phyloP scores from a whole-genome alignment of 805 yeast genomes.

The Helenozyma rhizophorensis region DNA sequence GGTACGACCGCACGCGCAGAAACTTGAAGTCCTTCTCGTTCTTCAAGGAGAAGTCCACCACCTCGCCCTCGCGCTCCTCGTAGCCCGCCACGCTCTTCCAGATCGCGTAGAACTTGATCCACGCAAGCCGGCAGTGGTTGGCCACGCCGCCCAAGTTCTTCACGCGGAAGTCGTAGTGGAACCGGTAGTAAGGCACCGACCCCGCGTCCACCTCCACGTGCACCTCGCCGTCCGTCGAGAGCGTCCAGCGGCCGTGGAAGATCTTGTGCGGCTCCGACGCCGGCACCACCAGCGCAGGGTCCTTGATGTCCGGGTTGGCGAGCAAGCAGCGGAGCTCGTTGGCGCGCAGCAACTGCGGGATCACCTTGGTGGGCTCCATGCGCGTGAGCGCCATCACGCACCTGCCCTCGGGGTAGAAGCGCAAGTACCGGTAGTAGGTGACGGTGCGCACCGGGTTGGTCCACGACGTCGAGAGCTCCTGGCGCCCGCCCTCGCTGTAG shows the following conservation, averaged over 20 bases:
- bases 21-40: conserved; percentile 81
- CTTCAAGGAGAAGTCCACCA: conserved; percentile 46
- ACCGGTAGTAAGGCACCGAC: conserved; percentile 54
- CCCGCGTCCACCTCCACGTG: conserved; percentile 52
- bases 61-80: conserved; percentile 49
- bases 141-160: conserved; percentile 52
- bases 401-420: conserved; percentile 77
- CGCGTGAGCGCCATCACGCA: conserved; percentile 67
- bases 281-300: conserved; percentile 8
- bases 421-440: conserved; percentile 79
- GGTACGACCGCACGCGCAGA: conserved; percentile 52
- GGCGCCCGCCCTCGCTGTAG: conserved; percentile 74
- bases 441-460: conserved; percentile 74
- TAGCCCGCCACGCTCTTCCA: conserved; percentile 35
- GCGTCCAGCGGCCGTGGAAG: conserved; percentile 53
- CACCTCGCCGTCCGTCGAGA: conserved; percentile 49
- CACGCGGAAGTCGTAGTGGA: conserved; percentile 60
- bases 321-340: conserved; percentile 17
- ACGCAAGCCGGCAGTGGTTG: conserved; percentile 64
- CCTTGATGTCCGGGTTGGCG: conserved; percentile 13
- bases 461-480: conserved; percentile 64
- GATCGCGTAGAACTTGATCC: conserved; percentile 61
- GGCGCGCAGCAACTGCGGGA: conserved; percentile 47
- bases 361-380: conserved; percentile 64
- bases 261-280: conserved; percentile 28